A percentile compares a stretch with the other conserved stretches of the same genome.
phyloP scores from a whole-genome alignment of 2,329 filamentous ascomycete species.

The Aureobasidium namibiae region DNA sequence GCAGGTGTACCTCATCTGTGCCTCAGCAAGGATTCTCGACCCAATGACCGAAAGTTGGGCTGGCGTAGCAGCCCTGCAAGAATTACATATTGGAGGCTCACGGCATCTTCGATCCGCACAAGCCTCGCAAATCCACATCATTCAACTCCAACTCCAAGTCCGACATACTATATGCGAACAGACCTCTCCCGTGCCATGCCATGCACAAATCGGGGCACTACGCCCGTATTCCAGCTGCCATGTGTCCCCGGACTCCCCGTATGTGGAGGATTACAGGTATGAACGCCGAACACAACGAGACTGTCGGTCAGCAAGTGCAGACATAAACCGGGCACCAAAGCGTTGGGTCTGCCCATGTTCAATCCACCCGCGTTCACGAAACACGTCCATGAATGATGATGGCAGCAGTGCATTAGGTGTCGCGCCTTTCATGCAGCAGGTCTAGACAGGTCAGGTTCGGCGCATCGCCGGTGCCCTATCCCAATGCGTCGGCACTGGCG shows the following conservation, averaged over 20 bases:
- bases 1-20: not conserved
- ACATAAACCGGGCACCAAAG: not conserved
- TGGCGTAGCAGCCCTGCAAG: slow-evolving; percentile 7
- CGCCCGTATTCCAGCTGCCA: slow-evolving; percentile 10
- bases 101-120: slow-evolving; percentile 6
- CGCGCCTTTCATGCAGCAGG: slow-evolving; percentile 6
- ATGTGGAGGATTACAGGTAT: not conserved
- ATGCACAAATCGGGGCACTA: slow-evolving; percentile 1
- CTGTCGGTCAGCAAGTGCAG: not conserved
- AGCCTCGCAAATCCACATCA: slow-evolving; percentile 8
- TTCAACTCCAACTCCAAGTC: slow-evolving; percentile 1
- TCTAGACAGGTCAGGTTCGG: slow-evolving; percentile 8
- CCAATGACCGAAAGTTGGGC: not conserved
- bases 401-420: slow-evolving; percentile 1
- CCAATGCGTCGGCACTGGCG: slow-evolving; percentile 1
- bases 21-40: slow-evolving; percentile 1
- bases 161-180: not conserved
- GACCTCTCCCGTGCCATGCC: not conserved
- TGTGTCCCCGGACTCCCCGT: not conserved
- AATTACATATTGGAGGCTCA: not conserved
- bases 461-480: slow-evolving; percentile 7
- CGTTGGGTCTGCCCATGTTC: not conserved
- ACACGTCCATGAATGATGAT: not conserved
- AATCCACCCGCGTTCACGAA: not conserved
- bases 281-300: slow-evolving; percentile 2